These are phyloP conservation scores for Colletotrichum ledebouriae DNA, from an alignment of 2,329 filamentous ascomycete species.

Conservation along the genomic window DNA sequence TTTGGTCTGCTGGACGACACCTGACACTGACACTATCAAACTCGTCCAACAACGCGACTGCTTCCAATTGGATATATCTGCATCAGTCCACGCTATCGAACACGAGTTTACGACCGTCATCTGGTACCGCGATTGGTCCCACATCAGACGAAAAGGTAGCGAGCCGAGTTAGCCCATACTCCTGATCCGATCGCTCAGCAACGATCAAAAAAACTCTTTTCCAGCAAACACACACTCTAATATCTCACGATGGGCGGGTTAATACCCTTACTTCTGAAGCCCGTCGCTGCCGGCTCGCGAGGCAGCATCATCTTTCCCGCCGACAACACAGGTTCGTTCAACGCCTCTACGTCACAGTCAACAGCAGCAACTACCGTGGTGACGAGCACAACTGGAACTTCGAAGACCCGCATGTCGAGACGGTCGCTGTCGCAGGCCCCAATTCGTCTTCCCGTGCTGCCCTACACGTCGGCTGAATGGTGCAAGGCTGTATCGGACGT, in stretches of 20 bases:
- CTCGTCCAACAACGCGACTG: slow-evolving; percentile 10
- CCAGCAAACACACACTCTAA: slow-evolving; percentile 14
- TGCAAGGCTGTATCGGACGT: slow-evolving; percentile 63
- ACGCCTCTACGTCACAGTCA: slow-evolving; percentile 26
- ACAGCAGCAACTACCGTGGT: slow-evolving; percentile 48
- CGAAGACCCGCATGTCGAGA: slow-evolving; percentile 46
- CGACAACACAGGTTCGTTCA: slow-evolving; percentile 29
- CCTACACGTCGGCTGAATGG: slow-evolving; percentile 65
- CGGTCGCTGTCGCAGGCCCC: slow-evolving; percentile 44
- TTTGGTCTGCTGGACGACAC: background rate
- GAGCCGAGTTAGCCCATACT: slow-evolving; percentile 16
- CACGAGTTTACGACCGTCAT: slow-evolving; percentile 6
- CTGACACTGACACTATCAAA: slow-evolving; percentile 22
- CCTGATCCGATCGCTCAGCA: slow-evolving; percentile 14
- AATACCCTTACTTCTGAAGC: slow-evolving; percentile 50
- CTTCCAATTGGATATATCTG: slow-evolving; percentile 19
- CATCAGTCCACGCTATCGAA: slow-evolving; percentile 2
- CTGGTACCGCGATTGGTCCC: slow-evolving; percentile 25
- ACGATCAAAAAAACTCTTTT: background rate
- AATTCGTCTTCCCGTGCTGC: slow-evolving; percentile 50
- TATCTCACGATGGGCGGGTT: slow-evolving; percentile 48
- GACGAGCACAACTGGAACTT: slow-evolving; percentile 34
- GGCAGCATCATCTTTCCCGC: slow-evolving; percentile 43
- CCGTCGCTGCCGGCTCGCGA: slow-evolving; percentile 42
- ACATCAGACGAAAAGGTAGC: slow-evolving; percentile 40